A percentile compares a stretch with the other conserved stretches of the same genome.
These are phyloP conservation scores for Phylloboletellus chloephorus DNA, from an alignment of 1,284 basidiomycete species.

Conservation along the genomic window DNA sequence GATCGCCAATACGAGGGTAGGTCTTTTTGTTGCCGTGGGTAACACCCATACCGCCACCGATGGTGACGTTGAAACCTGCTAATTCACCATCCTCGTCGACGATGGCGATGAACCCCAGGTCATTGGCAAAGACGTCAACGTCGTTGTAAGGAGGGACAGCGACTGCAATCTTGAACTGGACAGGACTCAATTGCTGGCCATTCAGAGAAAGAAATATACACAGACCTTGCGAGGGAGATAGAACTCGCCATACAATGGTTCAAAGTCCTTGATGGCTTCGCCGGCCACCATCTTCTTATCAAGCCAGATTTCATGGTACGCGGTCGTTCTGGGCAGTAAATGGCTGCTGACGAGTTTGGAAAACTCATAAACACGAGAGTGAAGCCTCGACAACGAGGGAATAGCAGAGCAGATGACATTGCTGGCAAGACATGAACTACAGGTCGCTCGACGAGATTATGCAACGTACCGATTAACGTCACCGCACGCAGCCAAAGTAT, in stretches of 20 bases:
- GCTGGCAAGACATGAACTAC: constrained; percentile 36
- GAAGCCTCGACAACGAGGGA: constrained; percentile 81
- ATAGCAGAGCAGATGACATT: constrained; percentile 94
- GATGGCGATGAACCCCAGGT: constrained; percentile 93
- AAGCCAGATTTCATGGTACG: constrained; percentile 99
- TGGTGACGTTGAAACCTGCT: constrained; percentile 84
- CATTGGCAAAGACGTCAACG: constrained; percentile 94
- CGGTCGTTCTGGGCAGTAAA: constrained; percentile 85
- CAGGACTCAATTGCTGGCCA: constrained; percentile 10
- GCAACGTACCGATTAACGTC: constrained; percentile 84
- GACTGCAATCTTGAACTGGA: constrained; percentile 94
- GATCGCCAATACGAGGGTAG: constrained; percentile 84
- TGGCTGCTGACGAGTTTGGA: constrained; percentile 83
- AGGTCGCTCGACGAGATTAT: background rate
- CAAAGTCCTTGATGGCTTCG: constrained; percentile 87
- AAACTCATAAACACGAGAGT: constrained; percentile 82
- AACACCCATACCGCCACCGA: constrained; percentile 98
- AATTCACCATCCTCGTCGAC: constrained; percentile 69
- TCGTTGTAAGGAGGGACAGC: constrained; percentile 97
- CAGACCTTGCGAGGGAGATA: constrained; percentile 89
- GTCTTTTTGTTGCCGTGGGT: constrained; percentile 99
- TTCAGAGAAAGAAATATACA: constrained; percentile 3
- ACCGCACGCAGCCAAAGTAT: constrained; percentile 97
- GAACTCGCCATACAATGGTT: constrained; percentile 95
- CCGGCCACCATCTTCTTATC: constrained; percentile 94